Percentiles rank a stretch among this genome's conserved stretches.
phyloP scores from a whole-genome alignment of 192 early-diverging fungal genomes.

The Umbelopsis sp. region DNA sequence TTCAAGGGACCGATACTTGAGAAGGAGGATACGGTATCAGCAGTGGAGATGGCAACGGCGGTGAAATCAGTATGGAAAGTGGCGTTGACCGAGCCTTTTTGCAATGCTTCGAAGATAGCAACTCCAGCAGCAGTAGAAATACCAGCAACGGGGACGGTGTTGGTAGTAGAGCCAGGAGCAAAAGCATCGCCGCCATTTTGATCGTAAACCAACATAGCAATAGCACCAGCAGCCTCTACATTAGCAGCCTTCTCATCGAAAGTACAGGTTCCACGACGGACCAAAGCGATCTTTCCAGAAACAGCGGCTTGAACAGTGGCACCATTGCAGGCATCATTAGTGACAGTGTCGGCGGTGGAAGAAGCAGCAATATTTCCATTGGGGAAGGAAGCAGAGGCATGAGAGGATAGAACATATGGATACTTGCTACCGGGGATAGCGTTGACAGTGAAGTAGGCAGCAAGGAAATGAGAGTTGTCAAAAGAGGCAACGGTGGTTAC shows the following conservation, averaged over 20 bases:
- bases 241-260: constrained; percentile 63
- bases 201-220: constrained; percentile 71
- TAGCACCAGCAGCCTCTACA: constrained; percentile 59
- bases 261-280: constrained; percentile 71
- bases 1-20: constrained; percentile 75
- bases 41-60: constrained; percentile 46
- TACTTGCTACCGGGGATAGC: background rate
- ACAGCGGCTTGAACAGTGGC: constrained; percentile 39
- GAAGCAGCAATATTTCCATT: constrained; percentile 47
- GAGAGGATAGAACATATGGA: background rate
- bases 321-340: constrained; percentile 57
- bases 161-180: constrained; percentile 30
- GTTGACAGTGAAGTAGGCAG: constrained; percentile 33
- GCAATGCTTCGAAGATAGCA: constrained; percentile 47
- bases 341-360: constrained; percentile 37
- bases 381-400: constrained; percentile 15
- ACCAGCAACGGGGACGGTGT: constrained; percentile 56
- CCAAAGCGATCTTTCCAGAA: constrained; percentile 54
- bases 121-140: constrained; percentile 55
- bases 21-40: constrained; percentile 68
- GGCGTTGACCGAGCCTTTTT: constrained; percentile 40
- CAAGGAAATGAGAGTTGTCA: constrained; percentile 44
- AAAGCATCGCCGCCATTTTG: constrained; percentile 21
- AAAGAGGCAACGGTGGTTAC: constrained; percentile 61
- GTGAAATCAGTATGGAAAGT: constrained; percentile 49